These are phyloP conservation scores for Arthrobotrys musiformis DNA, from an alignment of 2,329 filamentous ascomycete genomes.

Conservation along the genomic window DNA sequence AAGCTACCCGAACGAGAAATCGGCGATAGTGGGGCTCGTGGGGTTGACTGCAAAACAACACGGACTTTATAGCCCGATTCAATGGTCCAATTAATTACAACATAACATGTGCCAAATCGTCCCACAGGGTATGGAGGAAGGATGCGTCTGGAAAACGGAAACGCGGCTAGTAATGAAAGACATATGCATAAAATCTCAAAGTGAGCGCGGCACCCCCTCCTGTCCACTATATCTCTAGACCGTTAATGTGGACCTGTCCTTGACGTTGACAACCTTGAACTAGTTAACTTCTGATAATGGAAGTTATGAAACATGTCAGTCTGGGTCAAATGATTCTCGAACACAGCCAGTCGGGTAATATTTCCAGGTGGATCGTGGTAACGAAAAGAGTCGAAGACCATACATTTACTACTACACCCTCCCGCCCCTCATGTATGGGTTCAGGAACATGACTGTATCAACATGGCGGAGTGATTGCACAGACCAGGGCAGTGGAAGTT, in stretches of 20 bases:
- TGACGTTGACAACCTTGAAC: neutral
- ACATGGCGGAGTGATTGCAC: neutral
- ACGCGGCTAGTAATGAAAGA: conserved; percentile 9
- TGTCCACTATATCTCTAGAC: neutral
- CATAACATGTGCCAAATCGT: neutral
- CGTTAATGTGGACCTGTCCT: neutral
- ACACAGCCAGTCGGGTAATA: conserved; percentile 28
- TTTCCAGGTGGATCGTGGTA: neutral
- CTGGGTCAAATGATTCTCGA: conserved; percentile 19
- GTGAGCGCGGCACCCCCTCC: neutral
- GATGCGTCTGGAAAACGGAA: conserved; percentile 8
- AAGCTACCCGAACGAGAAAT: conserved; percentile 31
- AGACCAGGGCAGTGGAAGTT: neutral
- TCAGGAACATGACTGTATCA: neutral
- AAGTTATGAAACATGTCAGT: conserved; percentile 19
- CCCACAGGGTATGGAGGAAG: neutral
- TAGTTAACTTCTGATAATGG: conserved; percentile 35
- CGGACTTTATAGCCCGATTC: neutral
- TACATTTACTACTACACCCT: neutral
- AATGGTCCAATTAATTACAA: neutral
- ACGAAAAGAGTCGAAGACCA: neutral
- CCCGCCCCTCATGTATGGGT: neutral
- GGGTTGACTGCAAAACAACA: conserved; percentile 20
- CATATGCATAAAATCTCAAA: conserved; percentile 26
- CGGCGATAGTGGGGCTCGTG: conserved; percentile 3